phyloP scores from a whole-genome alignment of 2,329 filamentous ascomycete species.

The Macrophomina tecta region DNA sequence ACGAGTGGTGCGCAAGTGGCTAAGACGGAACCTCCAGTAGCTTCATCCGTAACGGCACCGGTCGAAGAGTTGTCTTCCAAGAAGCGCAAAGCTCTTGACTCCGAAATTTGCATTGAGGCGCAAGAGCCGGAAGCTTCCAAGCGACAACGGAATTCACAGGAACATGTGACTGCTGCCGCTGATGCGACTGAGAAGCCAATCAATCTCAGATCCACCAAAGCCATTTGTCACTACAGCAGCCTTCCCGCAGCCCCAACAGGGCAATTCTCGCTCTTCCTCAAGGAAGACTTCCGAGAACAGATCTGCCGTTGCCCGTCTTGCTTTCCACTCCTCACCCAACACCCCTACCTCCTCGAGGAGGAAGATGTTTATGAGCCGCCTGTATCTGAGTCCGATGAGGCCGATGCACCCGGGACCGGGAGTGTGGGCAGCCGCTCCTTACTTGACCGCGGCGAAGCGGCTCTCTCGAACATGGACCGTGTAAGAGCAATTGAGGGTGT shows the following conservation, averaged over 20 bases:
- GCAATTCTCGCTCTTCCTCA: conserved; percentile 82
- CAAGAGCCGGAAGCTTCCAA: conserved; percentile 4
- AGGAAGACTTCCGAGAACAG: conserved; percentile 76
- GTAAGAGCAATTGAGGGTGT: conserved; percentile 92
- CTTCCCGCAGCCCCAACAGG: conserved; percentile 54
- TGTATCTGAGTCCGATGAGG: conserved; percentile 67
- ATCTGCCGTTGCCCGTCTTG: conserved; percentile 85
- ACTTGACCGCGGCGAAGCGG: conserved; percentile 89
- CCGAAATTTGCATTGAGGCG: background rate
- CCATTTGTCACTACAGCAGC: conserved; percentile 37
- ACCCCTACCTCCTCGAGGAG: conserved; percentile 87
- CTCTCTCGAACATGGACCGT: conserved; percentile 87
- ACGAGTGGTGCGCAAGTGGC: conserved; percentile 1
- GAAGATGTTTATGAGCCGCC: conserved; percentile 95
- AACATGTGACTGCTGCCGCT: conserved; percentile 27
- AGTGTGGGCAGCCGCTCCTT: conserved; percentile 78
- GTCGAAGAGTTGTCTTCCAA: conserved; percentile 33
- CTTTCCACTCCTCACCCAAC: conserved; percentile 72
- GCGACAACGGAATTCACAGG: conserved; percentile 28
- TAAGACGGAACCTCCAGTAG: background rate
- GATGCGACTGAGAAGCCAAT: conserved; percentile 41
- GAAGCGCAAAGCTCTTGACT: conserved; percentile 56
- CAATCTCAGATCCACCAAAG: conserved; percentile 35
- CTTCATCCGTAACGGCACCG: background rate
- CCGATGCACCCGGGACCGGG: conserved; percentile 53